Base-by-base conservation (phyloP, 352 stramenopile genomes). In the Phytophthora lateralis region DNA sequence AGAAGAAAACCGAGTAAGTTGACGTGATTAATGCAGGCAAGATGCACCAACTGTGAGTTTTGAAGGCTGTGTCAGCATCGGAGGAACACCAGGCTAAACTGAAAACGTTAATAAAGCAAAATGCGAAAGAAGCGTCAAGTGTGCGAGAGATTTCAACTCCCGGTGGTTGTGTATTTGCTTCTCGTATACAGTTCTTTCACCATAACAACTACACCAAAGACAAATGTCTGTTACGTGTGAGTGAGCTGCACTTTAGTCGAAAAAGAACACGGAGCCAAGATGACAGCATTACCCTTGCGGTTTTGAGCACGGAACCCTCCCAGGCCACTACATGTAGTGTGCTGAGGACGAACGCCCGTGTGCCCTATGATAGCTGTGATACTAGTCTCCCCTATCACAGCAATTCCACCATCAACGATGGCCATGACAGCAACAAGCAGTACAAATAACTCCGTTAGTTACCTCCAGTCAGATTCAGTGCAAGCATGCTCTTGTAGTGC, bases 381-480 rank as follows among this genome's bases (percentile, higher is more conserved):
- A n/a, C n/a, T n/a, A n/a, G n/a, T n/a, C n/a, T n/a, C n/a, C n/a
- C n/a, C n/a, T 89, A 99, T 97, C 12, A 99, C 97, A 20, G 98
- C 97, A 48, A 99, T 97, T 15, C 89, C 85, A 21, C 82, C 84
- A 29, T 93, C 55, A 18, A 95, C 73, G 27, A 94, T 73, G 34
- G 72, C 88, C 43, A 81, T 76, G 65, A 95, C 83, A 90, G 47
- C 20, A 50, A 24, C 8, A 2, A 43, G 8, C n/a, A 20, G n/a
- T 35, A 12, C 37, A 43, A 9, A 43, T n/a, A 46, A 7, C 7
- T 27, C 32, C 11, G 4, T 62, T 47, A 55, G 44, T 20, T 42
- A 14, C 30, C 21, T 24, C 21, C 21, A 24, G 21, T 24, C 21
- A 35, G 12, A 4, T 15, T 5, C 29, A 42, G 8, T 12, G 6